Evolutionary conservation across 805 yeast genomes (phyloP), one percentile per base, ranked within the genome.

Genomic region (Wickerhamomyces chaumierensis): DNA sequence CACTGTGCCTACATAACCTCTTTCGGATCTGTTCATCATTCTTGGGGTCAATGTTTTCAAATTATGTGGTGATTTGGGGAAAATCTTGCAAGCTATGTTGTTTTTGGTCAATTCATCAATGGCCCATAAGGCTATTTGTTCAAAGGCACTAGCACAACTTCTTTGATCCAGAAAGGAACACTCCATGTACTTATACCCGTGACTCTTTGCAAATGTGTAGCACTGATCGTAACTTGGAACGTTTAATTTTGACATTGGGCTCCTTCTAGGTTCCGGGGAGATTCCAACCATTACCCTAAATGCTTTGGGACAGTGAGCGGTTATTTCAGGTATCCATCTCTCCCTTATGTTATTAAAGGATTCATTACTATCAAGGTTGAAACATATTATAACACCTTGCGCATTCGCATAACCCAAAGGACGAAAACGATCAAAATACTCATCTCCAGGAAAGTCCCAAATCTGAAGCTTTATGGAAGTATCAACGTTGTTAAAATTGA

Each of bases 361-460:
- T 38, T 54, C 55, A 14, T 56, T 49, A n/a, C 57, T 47, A 38
- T 53, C 58, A 27, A 62, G 50, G 8, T 56, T 55, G 53, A 65
- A 65, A 45, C 69, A 65, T 31, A 63, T 56, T 44, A 64, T 45
- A 29, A 63, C 55, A 33, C 56, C 61, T 36, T 57, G 53, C 21
- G 66, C 61, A 53, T 58, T 60, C 11, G 62, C 66, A 53, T 65
- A 65, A 6, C 58, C 60, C 50, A 62, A 57, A 4, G 70, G 70
- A 46, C 69, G 51, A 40, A 65, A 53, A 36, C 69, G 53, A 48
- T 65, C 69, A 56, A 52, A 60, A 35, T 45, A 51, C 18, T 59
- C 58, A 40, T 53, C 53, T 12, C 66, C 66, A 5, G 65, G 65
- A 35, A 65, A 56, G 52, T 65, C 69, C 68, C 69, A 65, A n/a